phyloP scores from a whole-genome alignment of 352 stramenopile species.

The Saprolegnia diclina region DNA sequence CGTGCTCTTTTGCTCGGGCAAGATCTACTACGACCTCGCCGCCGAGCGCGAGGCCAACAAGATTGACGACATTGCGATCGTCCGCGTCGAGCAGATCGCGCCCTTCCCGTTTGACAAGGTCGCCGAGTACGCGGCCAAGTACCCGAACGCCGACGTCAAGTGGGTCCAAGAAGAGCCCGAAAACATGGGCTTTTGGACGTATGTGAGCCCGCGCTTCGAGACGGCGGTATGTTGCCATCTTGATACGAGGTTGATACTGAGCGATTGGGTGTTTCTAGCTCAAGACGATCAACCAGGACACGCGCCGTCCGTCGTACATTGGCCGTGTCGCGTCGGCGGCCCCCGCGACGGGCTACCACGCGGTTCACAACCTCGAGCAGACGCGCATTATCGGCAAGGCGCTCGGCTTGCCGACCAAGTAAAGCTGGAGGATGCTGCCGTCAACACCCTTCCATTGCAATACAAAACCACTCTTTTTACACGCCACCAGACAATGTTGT shows the following conservation, averaged over 20 bases:
- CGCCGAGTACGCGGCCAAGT: slow-evolving; percentile 78
- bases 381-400: slow-evolving; percentile 87
- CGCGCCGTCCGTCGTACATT: slow-evolving; percentile 88
- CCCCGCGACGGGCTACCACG: slow-evolving; percentile 94
- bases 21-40: slow-evolving; percentile 97
- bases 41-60: slow-evolving; percentile 83
- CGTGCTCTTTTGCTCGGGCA: slow-evolving; percentile 93
- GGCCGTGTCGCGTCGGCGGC: slow-evolving; percentile 90
- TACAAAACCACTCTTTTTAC: slow-evolving; percentile 2
- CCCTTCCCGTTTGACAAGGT: slow-evolving; percentile 97
- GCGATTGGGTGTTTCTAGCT: slow-evolving; percentile 30
- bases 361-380: slow-evolving; percentile 92
- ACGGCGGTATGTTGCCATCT: slow-evolving; percentile 57
- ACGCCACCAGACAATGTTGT: not conserved
- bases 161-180: slow-evolving; percentile 95
- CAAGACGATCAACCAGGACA: slow-evolving; percentile 81
- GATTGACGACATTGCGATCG: slow-evolving; percentile 82
- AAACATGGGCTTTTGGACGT: slow-evolving; percentile 96
- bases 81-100: slow-evolving; percentile 95
- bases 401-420: slow-evolving; percentile 30
- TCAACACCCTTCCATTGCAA: no score
- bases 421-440: not conserved
- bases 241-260: no score
- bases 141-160: slow-evolving; percentile 91
- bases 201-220: slow-evolving; percentile 91